Evolutionary conservation across 768 basidiomycete genomes (phyloP).

Genomic region (Collybia sordida): DNA sequence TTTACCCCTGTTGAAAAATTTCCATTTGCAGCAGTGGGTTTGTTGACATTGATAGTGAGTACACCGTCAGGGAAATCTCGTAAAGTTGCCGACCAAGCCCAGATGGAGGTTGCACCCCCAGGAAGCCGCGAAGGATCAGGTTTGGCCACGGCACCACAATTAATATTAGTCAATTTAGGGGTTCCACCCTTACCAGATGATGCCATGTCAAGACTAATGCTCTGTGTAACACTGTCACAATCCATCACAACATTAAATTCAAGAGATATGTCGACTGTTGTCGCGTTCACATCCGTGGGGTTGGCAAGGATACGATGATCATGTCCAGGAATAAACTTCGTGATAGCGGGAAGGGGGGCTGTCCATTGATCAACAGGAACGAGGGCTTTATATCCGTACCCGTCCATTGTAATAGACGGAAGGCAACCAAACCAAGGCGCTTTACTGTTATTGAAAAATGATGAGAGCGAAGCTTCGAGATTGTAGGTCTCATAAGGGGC

Average conservation of each 20-base stretch:
- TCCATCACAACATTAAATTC: slow-evolving; percentile 82
- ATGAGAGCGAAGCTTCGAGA: slow-evolving; percentile 62
- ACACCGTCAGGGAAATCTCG: slow-evolving; percentile 80
- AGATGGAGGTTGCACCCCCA: slow-evolving; percentile 58
- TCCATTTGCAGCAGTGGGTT: slow-evolving; percentile 44
- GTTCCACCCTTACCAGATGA: slow-evolving; percentile 59
- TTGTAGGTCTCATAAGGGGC: slow-evolving; percentile 81
- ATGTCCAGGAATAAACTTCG: slow-evolving; percentile 83
- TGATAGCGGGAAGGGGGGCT: slow-evolving; percentile 68
- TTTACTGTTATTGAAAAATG: slow-evolving; percentile 56
- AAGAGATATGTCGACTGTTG: slow-evolving; percentile 64
- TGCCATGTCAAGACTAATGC: slow-evolving; percentile 66
- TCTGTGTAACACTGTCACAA: slow-evolving; percentile 64
- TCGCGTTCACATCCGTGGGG: slow-evolving; percentile 46
- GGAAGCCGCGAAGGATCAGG: slow-evolving; percentile 49
- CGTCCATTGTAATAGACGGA: slow-evolving; percentile 58
- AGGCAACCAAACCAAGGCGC: slow-evolving; percentile 81
- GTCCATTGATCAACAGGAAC: slow-evolving; percentile 73
- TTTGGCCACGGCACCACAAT: slow-evolving; percentile 50
- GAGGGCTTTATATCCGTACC: slow-evolving; percentile 80
- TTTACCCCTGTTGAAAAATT: slow-evolving; percentile 54
- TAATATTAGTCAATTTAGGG: slow-evolving; percentile 50
- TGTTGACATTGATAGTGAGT: slow-evolving; percentile 66
- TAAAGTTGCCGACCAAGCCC: slow-evolving; percentile 76
- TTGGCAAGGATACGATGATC: slow-evolving; percentile 67